A percentile compares a stretch with the other conserved stretches of the same genome.
These are phyloP conservation scores for Castanopsis chinensis DNA, from an alignment of 306 rosid genomes.

Conservation along the genomic window DNA sequence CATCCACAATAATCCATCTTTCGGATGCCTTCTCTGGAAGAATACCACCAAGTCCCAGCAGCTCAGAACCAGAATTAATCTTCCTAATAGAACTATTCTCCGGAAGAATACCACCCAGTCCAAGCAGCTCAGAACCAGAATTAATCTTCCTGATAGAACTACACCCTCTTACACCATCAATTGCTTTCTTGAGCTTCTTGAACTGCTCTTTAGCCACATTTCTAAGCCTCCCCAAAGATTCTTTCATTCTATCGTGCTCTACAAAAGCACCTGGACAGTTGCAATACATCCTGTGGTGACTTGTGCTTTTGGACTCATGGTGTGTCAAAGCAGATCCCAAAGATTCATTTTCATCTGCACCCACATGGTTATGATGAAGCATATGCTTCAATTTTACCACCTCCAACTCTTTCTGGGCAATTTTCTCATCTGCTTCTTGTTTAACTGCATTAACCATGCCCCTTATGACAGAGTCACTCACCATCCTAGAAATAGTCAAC, in stretches of 20 bases:
- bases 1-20: conserved; percentile 49
- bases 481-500: conserved; percentile 82
- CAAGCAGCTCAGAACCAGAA: conserved; percentile 60
- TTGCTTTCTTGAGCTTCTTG: conserved; percentile 58
- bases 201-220: conserved; percentile 41
- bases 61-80: conserved; percentile 54
- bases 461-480: conserved; percentile 74
- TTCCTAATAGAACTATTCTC: conserved; percentile 49
- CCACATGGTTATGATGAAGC: conserved; percentile 28
- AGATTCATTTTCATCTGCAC: conserved; percentile 28
- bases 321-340: conserved; percentile 12
- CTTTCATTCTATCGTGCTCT: conserved; percentile 31
- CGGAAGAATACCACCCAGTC: conserved; percentile 62
- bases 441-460: conserved; percentile 74
- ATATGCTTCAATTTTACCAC: conserved; percentile 54
- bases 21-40: conserved; percentile 54
- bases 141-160: conserved; percentile 40
- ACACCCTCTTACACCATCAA: conserved; percentile 47
- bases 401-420: conserved; percentile 71
- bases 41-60: conserved; percentile 63
- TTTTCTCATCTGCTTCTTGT: conserved; percentile 66
- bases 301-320: conserved; percentile 22
- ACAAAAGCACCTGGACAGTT: conserved; percentile 24
- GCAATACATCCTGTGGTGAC: not conserved
- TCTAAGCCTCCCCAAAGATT: conserved; percentile 43